A percentile compares a stretch with the other conserved stretches of the same genome.
Evolutionary conservation across 805 yeast genomes (phyloP).

Genomic region (Sugiyamaella boreocaroliniensis): DNA sequence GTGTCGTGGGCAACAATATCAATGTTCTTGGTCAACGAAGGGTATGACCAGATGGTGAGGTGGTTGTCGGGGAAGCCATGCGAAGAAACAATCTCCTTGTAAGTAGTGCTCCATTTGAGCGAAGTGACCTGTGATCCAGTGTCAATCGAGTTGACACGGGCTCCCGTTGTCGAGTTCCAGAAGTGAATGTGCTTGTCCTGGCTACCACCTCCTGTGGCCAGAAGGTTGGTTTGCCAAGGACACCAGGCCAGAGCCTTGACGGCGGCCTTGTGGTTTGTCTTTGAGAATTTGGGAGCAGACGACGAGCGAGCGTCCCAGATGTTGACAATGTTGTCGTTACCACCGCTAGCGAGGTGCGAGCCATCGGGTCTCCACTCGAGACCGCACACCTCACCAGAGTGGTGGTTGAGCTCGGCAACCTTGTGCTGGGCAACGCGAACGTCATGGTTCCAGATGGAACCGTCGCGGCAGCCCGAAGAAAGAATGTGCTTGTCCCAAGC

Average conservation of each 20-base stretch:
- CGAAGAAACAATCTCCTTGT: conserved; percentile 77
- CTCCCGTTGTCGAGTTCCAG: conserved; percentile 92
- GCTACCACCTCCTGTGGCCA: conserved; percentile 98
- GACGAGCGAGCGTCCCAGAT: conserved; percentile 82
- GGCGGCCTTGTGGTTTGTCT: conserved; percentile 83
- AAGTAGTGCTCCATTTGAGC: conserved; percentile 67
- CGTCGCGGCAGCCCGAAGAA: conserved; percentile 83
- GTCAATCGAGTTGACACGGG: conserved; percentile 76
- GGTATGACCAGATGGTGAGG: conserved; percentile 77
- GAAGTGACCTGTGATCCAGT: conserved; percentile 95
- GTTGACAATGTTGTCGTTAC: conserved; percentile 87
- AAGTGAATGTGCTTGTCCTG: conserved; percentile 82
- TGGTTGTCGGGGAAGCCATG: conserved; percentile 90
- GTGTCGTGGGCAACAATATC: conserved; percentile 90
- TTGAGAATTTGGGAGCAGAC: conserved; percentile 60
- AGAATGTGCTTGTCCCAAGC: conserved; percentile 78
- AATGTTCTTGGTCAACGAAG: conserved; percentile 79
- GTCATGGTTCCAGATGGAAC: conserved; percentile 80
- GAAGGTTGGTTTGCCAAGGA: conserved; percentile 70
- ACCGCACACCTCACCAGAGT: conserved; percentile 89
- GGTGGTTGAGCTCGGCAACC: conserved; percentile 52
- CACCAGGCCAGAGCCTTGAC: conserved; percentile 95
- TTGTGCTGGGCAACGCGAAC: conserved; percentile 79
- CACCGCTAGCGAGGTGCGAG: conserved; percentile 79
- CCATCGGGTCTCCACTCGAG: conserved; percentile 82